A percentile compares a stretch with the other conserved stretches of the same genome.
Conservation (phyloP, 176 grass and related monocot species). For the Urochloa ruziziensis region DNA sequence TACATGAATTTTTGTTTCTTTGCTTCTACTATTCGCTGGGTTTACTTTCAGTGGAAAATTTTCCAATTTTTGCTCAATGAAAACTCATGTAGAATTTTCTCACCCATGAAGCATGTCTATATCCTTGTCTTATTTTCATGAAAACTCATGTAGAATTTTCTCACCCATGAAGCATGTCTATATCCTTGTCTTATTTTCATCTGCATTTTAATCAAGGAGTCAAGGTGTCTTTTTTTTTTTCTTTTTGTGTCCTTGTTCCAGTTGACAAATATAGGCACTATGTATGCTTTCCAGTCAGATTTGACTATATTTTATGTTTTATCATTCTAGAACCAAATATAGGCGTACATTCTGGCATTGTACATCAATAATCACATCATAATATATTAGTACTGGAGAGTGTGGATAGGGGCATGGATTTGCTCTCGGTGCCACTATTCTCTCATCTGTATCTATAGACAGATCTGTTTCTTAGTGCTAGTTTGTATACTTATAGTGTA, state of each 20-base stretch:
- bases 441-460: neutral
- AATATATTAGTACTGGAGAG: neutral
- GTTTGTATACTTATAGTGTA: neutral
- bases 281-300: neutral
- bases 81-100: neutral
- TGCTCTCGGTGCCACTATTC: neutral
- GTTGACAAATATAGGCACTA: neutral
- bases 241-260: neutral
- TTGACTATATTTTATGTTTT: conserved; percentile 7
- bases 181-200: conserved; percentile 9
- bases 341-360: neutral
- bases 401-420: neutral
- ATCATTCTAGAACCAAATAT: neutral
- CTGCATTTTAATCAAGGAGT: neutral
- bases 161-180: neutral
- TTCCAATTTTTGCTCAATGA: neutral
- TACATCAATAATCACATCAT: neutral
- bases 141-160: neutral
- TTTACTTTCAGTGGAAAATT: neutral
- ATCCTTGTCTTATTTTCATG: conserved; percentile 4
- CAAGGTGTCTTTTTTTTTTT: neutral
- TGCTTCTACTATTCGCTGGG: neutral
- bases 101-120: neutral
- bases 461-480: neutral
- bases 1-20: neutral